Percentiles rank a stretch among this genome's conserved stretches.
Conservation (phyloP, 176 grass and related monocot genomes). For the Aegilops longissima region DNA sequence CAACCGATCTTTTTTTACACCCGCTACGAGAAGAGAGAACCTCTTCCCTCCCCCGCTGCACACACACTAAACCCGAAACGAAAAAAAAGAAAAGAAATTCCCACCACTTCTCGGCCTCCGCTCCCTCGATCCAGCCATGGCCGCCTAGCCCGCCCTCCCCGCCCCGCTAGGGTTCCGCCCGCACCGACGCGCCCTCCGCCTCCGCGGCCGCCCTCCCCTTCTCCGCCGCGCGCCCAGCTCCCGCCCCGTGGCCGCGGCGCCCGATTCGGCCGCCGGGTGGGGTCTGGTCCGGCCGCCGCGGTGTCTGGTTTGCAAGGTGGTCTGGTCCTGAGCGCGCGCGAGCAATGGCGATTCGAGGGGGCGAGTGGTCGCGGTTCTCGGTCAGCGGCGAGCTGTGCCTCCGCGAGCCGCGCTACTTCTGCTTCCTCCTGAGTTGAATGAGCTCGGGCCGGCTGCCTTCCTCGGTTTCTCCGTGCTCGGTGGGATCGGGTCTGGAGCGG, state of each 20-base stretch:
- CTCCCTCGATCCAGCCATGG: conserved; percentile 58
- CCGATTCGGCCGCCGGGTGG: conserved; percentile 20
- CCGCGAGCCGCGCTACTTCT: neutral
- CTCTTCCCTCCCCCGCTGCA: neutral
- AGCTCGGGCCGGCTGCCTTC: conserved; percentile 20
- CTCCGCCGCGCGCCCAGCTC: neutral
- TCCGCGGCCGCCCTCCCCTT: neutral
- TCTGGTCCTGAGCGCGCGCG: neutral
- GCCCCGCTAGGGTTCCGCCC: conserved; percentile 37
- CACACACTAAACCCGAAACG: conserved; percentile 12
- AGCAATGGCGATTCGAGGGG: conserved; percentile 21
- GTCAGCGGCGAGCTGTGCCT: neutral
- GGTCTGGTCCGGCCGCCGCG: neutral
- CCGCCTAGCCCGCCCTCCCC: conserved; percentile 2
- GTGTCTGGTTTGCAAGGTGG: neutral
- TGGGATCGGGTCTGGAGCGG: neutral
- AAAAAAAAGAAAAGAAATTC: conserved; percentile 7
- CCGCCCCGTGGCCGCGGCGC: neutral
- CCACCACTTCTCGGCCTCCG: conserved; percentile 7
- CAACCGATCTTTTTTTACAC: conserved; percentile 15
- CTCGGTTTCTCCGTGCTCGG: conserved; percentile 42
- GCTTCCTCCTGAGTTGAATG: conserved; percentile 9
- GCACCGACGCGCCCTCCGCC: neutral
- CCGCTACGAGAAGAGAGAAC: neutral
- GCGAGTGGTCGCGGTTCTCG: conserved; percentile 10